Evolutionary conservation across 2,329 filamentous ascomycete genomes (phyloP).

Genomic region (Emergomyces africanus): DNA sequence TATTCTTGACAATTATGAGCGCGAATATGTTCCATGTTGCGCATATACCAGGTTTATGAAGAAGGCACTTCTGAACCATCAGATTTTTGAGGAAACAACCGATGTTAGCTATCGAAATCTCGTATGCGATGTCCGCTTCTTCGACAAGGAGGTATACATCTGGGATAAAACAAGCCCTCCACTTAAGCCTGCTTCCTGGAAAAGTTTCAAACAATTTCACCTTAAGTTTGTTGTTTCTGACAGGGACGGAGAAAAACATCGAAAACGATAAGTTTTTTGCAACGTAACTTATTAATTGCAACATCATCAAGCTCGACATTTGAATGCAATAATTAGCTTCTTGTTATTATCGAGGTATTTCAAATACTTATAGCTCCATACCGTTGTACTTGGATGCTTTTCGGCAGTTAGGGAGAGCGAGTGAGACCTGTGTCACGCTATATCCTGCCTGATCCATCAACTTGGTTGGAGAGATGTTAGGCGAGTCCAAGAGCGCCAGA

Average conservation of each 20-base stretch:
- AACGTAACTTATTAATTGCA: constrained; percentile 2
- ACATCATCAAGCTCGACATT: constrained; percentile 4
- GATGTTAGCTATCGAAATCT: constrained; percentile 6
- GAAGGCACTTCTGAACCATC: constrained; percentile 4
- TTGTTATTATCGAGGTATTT: background rate
- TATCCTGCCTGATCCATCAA: background rate
- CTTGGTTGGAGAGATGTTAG: background rate
- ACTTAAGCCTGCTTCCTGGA: constrained; percentile 7
- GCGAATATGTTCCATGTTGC: constrained; percentile 2
- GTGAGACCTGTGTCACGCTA: background rate
- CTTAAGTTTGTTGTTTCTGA: background rate
- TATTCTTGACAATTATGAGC: constrained; percentile 6
- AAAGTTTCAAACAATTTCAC: constrained; percentile 2
- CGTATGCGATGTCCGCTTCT: constrained; percentile 3
- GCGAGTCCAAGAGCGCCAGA: background rate
- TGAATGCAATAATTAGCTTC: background rate
- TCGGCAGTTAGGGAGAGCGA: constrained; percentile 5
- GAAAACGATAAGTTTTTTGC: constrained; percentile 2
- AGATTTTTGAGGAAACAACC: constrained; percentile 6
- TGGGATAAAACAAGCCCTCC: constrained; percentile 4
- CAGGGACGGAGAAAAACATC: background rate
- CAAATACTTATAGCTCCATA: background rate
- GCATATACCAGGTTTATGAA: constrained; percentile 4
- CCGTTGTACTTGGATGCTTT: constrained; percentile 4
- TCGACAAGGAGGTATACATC: background rate